phyloP scores from a whole-genome alignment of 345 rosid species.

The Capsella bursapastoris region DNA sequence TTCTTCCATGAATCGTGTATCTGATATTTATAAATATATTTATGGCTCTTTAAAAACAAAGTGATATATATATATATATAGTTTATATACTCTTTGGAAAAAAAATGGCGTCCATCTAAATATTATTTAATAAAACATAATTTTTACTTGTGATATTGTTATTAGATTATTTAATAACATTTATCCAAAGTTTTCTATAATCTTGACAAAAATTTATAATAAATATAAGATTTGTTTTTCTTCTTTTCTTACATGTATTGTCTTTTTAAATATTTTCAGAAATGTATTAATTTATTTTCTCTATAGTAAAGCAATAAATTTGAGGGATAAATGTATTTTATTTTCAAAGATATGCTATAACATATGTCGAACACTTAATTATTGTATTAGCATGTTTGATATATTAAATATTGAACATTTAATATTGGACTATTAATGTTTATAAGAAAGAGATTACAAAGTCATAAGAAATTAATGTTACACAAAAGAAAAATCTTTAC shows the following conservation, averaged over 20 bases:
- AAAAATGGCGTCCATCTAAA: not conserved
- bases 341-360: not conserved
- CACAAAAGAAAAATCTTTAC: too few species aligned
- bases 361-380: too few species aligned
- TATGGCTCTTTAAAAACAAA: not conserved
- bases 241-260: not conserved
- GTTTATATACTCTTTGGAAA: too few species aligned
- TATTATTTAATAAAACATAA: not conserved
- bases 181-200: not conserved
- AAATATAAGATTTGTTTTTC: not conserved
- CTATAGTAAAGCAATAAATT: not conserved
- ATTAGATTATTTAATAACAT: not conserved
- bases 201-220: too few species aligned
- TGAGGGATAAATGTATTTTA: not conserved
- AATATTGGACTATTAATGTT: too few species aligned
- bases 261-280: not conserved
- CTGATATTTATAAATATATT: too few species aligned
- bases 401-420: too few species aligned
- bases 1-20: not conserved
- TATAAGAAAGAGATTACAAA: too few species aligned
- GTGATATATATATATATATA: too few species aligned
- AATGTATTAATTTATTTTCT: not conserved
- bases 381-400: too few species aligned
- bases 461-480: too few species aligned
- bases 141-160: not conserved